Conservation (phyloP, 345 rosid species). For the Lepidium didymum region DNA sequence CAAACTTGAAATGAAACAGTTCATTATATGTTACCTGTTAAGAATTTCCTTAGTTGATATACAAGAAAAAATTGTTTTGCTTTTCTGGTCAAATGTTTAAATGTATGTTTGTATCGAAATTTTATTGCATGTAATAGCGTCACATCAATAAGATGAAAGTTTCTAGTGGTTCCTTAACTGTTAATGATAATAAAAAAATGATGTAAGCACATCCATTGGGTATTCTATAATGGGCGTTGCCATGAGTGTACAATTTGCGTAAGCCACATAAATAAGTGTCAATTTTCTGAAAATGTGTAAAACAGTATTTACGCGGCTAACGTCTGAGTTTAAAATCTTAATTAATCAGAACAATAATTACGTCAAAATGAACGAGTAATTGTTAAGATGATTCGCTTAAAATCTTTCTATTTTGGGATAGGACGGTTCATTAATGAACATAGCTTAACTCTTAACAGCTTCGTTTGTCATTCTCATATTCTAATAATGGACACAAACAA, state of each 20-base stretch:
- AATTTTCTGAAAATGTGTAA: too few relatives aligned
- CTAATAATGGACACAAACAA: slow-evolving; percentile 3
- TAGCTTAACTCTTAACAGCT: slow-evolving; percentile 12
- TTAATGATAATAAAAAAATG: too few relatives aligned
- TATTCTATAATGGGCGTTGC: not conserved
- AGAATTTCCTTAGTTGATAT: not conserved
- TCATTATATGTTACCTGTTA: not conserved
- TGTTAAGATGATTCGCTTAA: slow-evolving; percentile 13
- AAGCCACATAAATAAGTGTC: not conserved
- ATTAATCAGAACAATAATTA: not conserved
- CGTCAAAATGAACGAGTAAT: not conserved
- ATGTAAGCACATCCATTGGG: not conserved
- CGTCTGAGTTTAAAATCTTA: not conserved
- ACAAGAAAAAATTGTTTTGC: too few relatives aligned
- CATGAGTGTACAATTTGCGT: not conserved
- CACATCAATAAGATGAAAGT: too few relatives aligned
- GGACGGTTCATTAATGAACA: slow-evolving; percentile 13
- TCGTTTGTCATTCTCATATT: slow-evolving; percentile 16
- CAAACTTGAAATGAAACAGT: not conserved
- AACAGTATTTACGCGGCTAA: slow-evolving; percentile 11
- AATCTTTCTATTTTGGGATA: not conserved
- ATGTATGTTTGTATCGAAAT: too few relatives aligned
- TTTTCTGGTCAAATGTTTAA: too few relatives aligned
- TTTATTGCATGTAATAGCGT: too few relatives aligned
- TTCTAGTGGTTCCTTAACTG: too few relatives aligned